Conservation (phyloP, 805 yeast species). For the Saturnispora gosingensis region DNA sequence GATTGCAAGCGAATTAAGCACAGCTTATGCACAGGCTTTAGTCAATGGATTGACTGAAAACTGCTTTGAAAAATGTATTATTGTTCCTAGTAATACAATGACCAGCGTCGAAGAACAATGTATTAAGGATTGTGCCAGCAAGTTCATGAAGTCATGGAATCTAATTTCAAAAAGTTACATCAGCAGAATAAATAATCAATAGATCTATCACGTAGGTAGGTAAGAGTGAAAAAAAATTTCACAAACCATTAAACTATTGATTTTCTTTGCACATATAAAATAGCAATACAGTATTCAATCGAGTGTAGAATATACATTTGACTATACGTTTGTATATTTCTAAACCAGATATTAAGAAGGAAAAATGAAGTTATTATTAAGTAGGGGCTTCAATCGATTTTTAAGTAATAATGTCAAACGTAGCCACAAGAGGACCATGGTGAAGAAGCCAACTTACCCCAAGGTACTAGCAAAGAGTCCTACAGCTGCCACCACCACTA, state of each 20-base stretch:
- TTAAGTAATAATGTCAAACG: not conserved
- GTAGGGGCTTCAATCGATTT: not conserved
- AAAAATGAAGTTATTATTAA: not conserved
- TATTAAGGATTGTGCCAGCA: slow-evolving; percentile 69
- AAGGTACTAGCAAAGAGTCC: not conserved
- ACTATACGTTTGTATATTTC: not conserved
- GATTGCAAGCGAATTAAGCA: slow-evolving; percentile 74
- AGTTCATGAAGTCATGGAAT: slow-evolving; percentile 90
- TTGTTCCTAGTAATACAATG: slow-evolving; percentile 41
- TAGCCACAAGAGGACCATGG: not conserved
- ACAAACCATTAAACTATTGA: not conserved
- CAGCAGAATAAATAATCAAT: slow-evolving; percentile 40
- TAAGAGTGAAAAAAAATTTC: not conserved
- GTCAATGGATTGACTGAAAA: slow-evolving; percentile 79
- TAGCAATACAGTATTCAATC: not conserved
- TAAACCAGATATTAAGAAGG: not conserved
- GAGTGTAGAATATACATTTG: not conserved
- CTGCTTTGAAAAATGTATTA: slow-evolving; percentile 75
- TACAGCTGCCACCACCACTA: not conserved
- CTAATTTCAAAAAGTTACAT: slow-evolving; percentile 70
- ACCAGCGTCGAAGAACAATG: slow-evolving; percentile 51
- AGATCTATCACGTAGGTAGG: not conserved
- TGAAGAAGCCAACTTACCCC: not conserved
- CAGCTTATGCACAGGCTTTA: slow-evolving; percentile 84
- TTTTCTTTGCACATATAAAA: not conserved